Evolutionary conservation across 2,329 filamentous ascomycete species (phyloP).

Genomic region (Penicillium verrucosum): DNA sequence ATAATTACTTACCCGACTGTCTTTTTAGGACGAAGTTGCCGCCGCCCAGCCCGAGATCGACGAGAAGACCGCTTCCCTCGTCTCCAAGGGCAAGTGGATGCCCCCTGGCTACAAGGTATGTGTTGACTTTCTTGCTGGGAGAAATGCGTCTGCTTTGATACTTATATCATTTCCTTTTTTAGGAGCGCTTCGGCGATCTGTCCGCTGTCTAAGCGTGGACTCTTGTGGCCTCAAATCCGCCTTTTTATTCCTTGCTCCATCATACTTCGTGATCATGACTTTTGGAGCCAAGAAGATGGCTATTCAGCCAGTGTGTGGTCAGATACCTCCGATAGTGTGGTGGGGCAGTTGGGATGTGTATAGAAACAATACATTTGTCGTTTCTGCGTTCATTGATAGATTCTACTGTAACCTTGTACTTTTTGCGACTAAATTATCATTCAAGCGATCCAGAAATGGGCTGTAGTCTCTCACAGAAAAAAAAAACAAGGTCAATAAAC

Average conservation of each 20-base stretch:
- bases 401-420: not conserved
- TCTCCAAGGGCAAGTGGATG: conserved; percentile 97
- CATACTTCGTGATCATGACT: conserved; percentile 29
- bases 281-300: conserved; percentile 28
- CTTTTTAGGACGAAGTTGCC: conserved; percentile 80
- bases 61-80: conserved; percentile 90
- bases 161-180: conserved; percentile 25
- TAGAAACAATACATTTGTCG: conserved; percentile 40
- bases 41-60: conserved; percentile 94
- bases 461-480: not conserved
- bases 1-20: conserved; percentile 8
- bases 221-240: conserved; percentile 25
- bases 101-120: conserved; percentile 98
- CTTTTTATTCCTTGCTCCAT: conserved; percentile 33
- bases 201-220: conserved; percentile 73
- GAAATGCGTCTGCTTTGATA: not conserved
- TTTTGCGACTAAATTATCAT: not conserved
- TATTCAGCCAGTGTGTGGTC: conserved; percentile 19
- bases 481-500: not conserved
- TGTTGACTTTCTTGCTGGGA: conserved; percentile 11
- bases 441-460: not conserved
- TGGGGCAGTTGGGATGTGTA: conserved; percentile 36
- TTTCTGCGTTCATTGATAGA: conserved; percentile 21
- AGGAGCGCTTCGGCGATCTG: conserved; percentile 99
- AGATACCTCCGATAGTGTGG: conserved; percentile 29